Evolutionary conservation across 257 asterid genomes (phyloP).

Genomic region (Ballota nigra): DNA sequence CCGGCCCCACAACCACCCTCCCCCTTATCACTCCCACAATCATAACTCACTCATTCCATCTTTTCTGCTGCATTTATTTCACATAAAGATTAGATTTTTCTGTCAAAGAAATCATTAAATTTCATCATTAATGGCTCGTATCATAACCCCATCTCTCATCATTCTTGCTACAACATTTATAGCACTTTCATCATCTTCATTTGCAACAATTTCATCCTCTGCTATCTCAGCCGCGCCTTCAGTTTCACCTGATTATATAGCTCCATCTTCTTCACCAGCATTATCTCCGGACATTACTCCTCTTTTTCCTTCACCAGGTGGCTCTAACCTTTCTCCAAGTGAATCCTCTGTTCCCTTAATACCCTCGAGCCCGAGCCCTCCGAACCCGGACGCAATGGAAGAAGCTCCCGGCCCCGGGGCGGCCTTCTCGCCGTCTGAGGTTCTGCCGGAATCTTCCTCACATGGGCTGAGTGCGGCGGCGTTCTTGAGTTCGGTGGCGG

Average conservation of each 20-base stretch:
- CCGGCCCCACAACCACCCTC: constrained; percentile 19
- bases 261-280: constrained; percentile 53
- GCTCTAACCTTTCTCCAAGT: constrained; percentile 64
- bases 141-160: constrained; percentile 20
- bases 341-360: constrained; percentile 67
- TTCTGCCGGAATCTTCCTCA: constrained; percentile 46
- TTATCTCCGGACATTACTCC: constrained; percentile 80
- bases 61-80: constrained; percentile 39
- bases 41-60: constrained; percentile 15
- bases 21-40: constrained; percentile 8
- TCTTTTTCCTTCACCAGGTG: constrained; percentile 73
- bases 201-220: constrained; percentile 46
- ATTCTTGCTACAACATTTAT: constrained; percentile 27
- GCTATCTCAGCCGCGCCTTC: constrained; percentile 89
- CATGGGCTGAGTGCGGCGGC: constrained; percentile 22
- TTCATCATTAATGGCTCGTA: constrained; percentile 52
- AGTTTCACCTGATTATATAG: constrained; percentile 45
- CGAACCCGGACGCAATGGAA: constrained; percentile 66
- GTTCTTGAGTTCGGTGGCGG: constrained; percentile 28
- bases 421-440: constrained; percentile 46
- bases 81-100: constrained; percentile 23
- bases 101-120: background rate
- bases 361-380: constrained; percentile 98
- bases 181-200: constrained; percentile 21
- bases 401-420: constrained; percentile 50